Percentiles rank a stretch among this genome's conserved stretches.
These are phyloP conservation scores for Magnusiomyces suaveolens DNA, from an alignment of 1,139 yeast species.

Conservation along the genomic window DNA sequence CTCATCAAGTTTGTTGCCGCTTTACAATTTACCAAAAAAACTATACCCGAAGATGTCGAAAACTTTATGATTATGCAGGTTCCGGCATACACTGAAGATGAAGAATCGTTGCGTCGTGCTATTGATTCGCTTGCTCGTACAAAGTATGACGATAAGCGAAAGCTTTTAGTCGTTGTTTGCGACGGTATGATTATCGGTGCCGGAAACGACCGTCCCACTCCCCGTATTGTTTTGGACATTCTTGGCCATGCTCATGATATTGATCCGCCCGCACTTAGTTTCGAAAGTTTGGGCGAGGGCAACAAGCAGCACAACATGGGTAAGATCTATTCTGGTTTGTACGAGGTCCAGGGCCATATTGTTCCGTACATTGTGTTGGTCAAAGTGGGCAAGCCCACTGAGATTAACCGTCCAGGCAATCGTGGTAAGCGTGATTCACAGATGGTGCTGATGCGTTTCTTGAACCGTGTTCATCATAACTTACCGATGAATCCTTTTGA, in stretches of 20 bases:
- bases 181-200: too few species aligned
- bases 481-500: constrained; percentile 37
- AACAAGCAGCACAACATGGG: constrained; percentile 35
- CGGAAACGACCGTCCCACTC: constrained; percentile 37
- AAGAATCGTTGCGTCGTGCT: constrained; percentile 35
- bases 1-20: constrained; percentile 37
- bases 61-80: constrained; percentile 36
- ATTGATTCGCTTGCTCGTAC: constrained; percentile 36
- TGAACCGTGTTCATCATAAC: constrained; percentile 36
- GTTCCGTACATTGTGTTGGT: constrained; percentile 37
- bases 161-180: constrained; percentile 33
- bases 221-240: constrained; percentile 36
- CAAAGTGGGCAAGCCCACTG: constrained; percentile 38
- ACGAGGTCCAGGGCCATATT: constrained; percentile 36
- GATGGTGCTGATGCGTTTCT: constrained; percentile 34
- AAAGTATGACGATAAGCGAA: constrained; percentile 36
- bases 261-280: constrained; percentile 34
- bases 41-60: constrained; percentile 33
- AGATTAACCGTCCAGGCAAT: constrained; percentile 35
- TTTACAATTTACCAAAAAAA: constrained; percentile 31
- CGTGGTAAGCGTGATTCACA: constrained; percentile 40
- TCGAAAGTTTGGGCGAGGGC: constrained; percentile 37
- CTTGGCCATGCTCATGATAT: constrained; percentile 34
- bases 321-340: constrained; percentile 35
- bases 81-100: constrained; percentile 39